A percentile compares a stretch with the other conserved stretches of the same genome.
These are phyloP conservation scores for Ceratobasidium sp. DNA, from an alignment of 1,284 basidiomycete species.

Conservation along the genomic window DNA sequence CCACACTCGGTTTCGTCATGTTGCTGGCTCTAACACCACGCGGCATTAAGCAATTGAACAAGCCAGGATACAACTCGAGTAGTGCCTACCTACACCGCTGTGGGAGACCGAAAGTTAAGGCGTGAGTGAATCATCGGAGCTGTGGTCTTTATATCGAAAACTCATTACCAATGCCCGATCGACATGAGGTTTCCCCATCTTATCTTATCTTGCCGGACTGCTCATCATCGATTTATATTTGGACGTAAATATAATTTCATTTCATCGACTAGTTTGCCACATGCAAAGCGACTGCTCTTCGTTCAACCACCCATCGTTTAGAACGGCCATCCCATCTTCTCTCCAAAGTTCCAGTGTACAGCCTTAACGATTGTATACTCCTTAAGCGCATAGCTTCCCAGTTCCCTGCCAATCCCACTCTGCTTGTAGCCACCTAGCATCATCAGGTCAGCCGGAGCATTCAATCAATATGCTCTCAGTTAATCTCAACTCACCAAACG, in stretches of 20 bases:
- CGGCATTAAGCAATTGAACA: background rate
- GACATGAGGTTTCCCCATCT: background rate
- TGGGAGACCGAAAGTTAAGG: constrained; percentile 14
- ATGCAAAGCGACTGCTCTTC: no score
- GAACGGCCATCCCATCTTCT: constrained; percentile 80
- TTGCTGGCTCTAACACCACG: background rate
- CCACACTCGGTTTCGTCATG: constrained; percentile 9
- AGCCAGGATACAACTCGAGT: no score
- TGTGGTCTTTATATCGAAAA: background rate
- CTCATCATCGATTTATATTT: no score
- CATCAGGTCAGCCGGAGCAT: background rate
- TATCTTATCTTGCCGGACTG: constrained; percentile 2
- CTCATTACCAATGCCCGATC: constrained; percentile 2
- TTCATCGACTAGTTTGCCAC: no score
- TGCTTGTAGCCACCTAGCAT: constrained; percentile 84
- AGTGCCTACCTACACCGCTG: background rate
- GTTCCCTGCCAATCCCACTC: constrained; percentile 81
- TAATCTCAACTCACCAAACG: constrained; percentile 61
- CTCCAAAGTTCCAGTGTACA: constrained; percentile 83
- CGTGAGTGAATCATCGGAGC: background rate
- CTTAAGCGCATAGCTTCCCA: constrained; percentile 88
- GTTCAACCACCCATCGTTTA: constrained; percentile 52
- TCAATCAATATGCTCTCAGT: background rate
- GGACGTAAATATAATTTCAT: background rate
- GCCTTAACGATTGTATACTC: constrained; percentile 88